phyloP scores from a whole-genome alignment of 2,329 filamentous ascomycete species.

The Phaeosphaeriaceae sp. region DNA sequence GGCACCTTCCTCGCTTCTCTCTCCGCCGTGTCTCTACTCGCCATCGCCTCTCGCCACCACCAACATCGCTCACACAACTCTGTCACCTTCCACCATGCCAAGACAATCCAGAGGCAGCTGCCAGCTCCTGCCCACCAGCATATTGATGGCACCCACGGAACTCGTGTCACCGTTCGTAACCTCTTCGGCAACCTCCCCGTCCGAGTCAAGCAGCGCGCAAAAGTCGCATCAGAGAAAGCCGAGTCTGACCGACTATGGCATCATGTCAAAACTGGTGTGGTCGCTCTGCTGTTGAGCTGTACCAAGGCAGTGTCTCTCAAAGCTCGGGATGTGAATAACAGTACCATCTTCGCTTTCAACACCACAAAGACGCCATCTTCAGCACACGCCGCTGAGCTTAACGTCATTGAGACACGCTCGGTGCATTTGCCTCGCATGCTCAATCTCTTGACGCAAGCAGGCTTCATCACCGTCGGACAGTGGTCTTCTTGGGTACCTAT shows the following conservation, averaged over 20 bases:
- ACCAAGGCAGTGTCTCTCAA: conserved; percentile 63
- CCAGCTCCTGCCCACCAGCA: conserved; percentile 68
- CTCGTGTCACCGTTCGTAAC: conserved; percentile 76
- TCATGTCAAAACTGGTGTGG: conserved; percentile 64
- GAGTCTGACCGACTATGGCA: conserved; percentile 72
- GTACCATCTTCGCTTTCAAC: conserved; percentile 46
- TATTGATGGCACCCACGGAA: conserved; percentile 70
- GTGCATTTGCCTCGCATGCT: conserved; percentile 29
- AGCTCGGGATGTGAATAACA: conserved; percentile 62
- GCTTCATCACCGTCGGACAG: conserved; percentile 64
- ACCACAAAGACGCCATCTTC: conserved; percentile 6
- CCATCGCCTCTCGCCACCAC: conserved; percentile 75
- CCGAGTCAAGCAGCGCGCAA: conserved; percentile 78
- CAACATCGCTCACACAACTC: conserved; percentile 68
- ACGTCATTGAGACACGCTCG: conserved; percentile 17
- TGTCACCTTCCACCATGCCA: conserved; percentile 74
- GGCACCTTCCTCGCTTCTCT: conserved; percentile 82
- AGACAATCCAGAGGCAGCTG: conserved; percentile 68
- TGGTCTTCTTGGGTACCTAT: conserved; percentile 72
- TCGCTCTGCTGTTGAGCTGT: conserved; percentile 76
- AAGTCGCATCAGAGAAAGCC: conserved; percentile 58
- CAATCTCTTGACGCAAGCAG: conserved; percentile 70
- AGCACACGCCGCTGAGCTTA: not conserved
- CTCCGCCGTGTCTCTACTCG: conserved; percentile 76
- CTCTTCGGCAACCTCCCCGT: conserved; percentile 92